Conservation (phyloP, 2,329 filamentous ascomycete genomes). For the Epichloe hybrida region DNA sequence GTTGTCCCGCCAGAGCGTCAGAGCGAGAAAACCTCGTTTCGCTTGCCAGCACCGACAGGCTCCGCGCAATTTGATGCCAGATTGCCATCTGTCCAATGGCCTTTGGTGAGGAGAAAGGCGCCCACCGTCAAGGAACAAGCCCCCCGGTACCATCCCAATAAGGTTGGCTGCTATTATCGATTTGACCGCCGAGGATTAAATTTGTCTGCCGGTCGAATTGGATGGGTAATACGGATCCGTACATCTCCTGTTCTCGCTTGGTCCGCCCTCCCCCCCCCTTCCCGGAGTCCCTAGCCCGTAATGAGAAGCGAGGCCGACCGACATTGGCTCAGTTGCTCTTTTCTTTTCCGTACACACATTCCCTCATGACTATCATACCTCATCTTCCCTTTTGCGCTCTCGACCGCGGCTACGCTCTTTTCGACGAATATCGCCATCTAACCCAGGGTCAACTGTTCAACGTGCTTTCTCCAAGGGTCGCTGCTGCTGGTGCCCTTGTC, state of each 20-base stretch:
- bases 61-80: neutral
- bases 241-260: neutral
- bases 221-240: too few relatives aligned
- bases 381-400: conserved; percentile 33
- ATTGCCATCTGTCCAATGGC: neutral
- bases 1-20: neutral
- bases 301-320: conserved; percentile 1
- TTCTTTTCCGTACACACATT: conserved; percentile 10
- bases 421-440: conserved; percentile 31
- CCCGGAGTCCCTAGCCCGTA: neutral
- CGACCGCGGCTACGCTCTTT: conserved; percentile 30
- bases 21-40: neutral
- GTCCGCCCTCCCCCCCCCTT: neutral
- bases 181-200: neutral
- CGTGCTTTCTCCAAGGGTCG: conserved; percentile 30
- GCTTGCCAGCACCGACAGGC: neutral
- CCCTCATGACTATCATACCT: conserved; percentile 31
- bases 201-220: neutral
- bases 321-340: conserved; percentile 10
- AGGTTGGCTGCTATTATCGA: neutral
- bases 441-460: conserved; percentile 24
- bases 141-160: neutral
- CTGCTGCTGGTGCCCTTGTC: conserved; percentile 25
- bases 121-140: neutral
- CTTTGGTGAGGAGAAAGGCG: neutral